Percentiles rank a stretch among this genome's conserved stretches.
phyloP scores from a whole-genome alignment of 2,329 filamentous ascomycete species.

The Pleurostoma richardsiae region DNA sequence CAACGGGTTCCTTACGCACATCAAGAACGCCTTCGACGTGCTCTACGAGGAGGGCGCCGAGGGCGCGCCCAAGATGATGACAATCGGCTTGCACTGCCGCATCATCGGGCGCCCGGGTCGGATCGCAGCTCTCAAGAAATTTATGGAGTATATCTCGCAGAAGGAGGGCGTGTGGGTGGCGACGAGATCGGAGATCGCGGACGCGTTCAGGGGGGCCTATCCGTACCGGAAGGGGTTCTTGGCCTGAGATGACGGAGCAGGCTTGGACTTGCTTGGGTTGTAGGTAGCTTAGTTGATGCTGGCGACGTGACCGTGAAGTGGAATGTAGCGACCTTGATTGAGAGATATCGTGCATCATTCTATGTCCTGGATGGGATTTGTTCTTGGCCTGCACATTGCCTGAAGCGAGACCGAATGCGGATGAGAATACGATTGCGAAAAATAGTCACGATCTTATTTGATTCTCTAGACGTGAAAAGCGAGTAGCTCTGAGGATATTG shows the following conservation, averaged over 20 bases:
- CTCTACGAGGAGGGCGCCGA: constrained; percentile 44
- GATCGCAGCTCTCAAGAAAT: constrained; percentile 43
- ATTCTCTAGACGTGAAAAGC: no score
- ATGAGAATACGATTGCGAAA: no score
- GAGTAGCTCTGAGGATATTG: no score
- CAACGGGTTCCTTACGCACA: constrained; percentile 35
- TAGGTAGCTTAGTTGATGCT: no score
- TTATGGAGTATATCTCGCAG: constrained; percentile 44
- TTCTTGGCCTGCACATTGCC: no score
- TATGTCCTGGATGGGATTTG: no score
- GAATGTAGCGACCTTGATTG: no score
- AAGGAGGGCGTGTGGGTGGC: constrained; percentile 52
- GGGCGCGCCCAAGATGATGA: constrained; percentile 52
- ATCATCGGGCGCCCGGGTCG: constrained; percentile 47
- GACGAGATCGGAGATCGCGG: constrained; percentile 46
- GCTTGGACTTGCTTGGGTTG: no score
- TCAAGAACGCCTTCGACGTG: constrained; percentile 48
- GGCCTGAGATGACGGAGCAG: constrained; percentile 20
- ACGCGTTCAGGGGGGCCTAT: constrained; percentile 39
- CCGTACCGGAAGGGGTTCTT: constrained; percentile 39
- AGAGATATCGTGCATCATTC: no score
- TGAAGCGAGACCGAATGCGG: no score
- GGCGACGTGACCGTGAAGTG: no score
- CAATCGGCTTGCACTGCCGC: constrained; percentile 46
- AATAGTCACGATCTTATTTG: no score